These are phyloP conservation scores for Suillus cothurnatus DNA, from an alignment of 768 basidiomycete species.

Conservation along the genomic window DNA sequence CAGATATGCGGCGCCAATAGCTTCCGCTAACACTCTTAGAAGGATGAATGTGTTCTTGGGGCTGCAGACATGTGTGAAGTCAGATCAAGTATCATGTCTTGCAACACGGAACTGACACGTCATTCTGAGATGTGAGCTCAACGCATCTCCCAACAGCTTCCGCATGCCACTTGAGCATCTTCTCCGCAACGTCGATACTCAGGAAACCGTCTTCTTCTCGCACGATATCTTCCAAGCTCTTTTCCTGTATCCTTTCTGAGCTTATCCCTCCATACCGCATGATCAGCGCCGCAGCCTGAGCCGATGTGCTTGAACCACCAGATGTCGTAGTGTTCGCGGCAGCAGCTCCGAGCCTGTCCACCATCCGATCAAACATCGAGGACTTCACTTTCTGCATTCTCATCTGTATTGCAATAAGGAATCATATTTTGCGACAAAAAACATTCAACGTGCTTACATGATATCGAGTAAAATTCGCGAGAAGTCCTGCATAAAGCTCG, in stretches of 20 bases:
- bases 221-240: conserved; percentile 64
- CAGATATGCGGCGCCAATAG: conserved; percentile 79
- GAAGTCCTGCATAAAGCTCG: conserved; percentile 72
- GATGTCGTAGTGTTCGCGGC: conserved; percentile 64
- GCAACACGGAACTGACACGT: conserved; percentile 64
- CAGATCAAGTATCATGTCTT: neutral
- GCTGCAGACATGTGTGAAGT: conserved; percentile 42
- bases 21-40: conserved; percentile 83
- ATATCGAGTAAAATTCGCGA: conserved; percentile 80
- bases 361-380: conserved; percentile 88
- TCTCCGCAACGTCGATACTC: conserved; percentile 76
- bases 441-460: conserved; percentile 61
- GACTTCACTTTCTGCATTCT: conserved; percentile 68
- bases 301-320: conserved; percentile 67
- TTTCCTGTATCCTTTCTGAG: conserved; percentile 51
- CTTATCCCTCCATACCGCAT: conserved; percentile 89
- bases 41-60: conserved; percentile 88
- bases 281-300: conserved; percentile 85
- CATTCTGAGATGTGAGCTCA: conserved; percentile 78
- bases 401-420: conserved; percentile 39
- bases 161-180: conserved; percentile 96
- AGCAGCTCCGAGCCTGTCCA: conserved; percentile 79
- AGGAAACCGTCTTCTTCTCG: conserved; percentile 84
- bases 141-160: conserved; percentile 95
- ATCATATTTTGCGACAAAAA: conserved; percentile 10